Percentiles rank a stretch among this genome's conserved stretches.
Evolutionary conservation across 768 basidiomycete genomes (phyloP).

Genomic region (Russula foetens): DNA sequence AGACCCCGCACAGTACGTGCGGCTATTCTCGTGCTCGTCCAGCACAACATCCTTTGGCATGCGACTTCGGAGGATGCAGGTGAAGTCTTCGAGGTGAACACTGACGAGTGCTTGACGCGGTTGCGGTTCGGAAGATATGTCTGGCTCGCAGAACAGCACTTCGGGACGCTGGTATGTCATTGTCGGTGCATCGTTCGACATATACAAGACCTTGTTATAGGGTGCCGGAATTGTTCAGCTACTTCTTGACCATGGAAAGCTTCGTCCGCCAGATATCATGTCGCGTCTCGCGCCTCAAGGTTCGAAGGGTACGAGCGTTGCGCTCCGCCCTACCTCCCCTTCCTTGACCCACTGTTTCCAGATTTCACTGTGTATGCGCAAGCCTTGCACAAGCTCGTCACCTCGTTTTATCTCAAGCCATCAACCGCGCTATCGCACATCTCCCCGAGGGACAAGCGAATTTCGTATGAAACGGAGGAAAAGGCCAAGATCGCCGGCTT

Average conservation of each 20-base stretch:
- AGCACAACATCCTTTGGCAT: slow-evolving; percentile 91
- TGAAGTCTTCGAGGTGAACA: slow-evolving; percentile 74
- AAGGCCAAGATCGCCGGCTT: slow-evolving; percentile 65
- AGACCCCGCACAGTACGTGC: slow-evolving; percentile 63
- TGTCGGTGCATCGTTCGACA: neutral
- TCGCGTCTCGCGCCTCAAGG: slow-evolving; percentile 43
- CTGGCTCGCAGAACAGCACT: slow-evolving; percentile 60
- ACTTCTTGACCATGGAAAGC: slow-evolving; percentile 79
- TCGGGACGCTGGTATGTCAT: slow-evolving; percentile 60
- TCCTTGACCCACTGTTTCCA: slow-evolving; percentile 21
- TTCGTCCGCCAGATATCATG: slow-evolving; percentile 66
- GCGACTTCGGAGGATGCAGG: slow-evolving; percentile 61
- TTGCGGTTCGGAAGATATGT: slow-evolving; percentile 79
- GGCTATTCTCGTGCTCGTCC: slow-evolving; percentile 69
- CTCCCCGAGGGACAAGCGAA: slow-evolving; percentile 73
- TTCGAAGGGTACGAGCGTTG: slow-evolving; percentile 42
- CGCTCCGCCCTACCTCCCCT: neutral
- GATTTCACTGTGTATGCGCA: slow-evolving; percentile 44
- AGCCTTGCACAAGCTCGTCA: slow-evolving; percentile 62
- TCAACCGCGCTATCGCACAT: slow-evolving; percentile 70
- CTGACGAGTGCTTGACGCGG: slow-evolving; percentile 74
- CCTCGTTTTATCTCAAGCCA: slow-evolving; percentile 65
- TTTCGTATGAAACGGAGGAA: slow-evolving; percentile 75
- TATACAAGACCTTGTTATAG: slow-evolving; percentile 31
- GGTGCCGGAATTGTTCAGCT: slow-evolving; percentile 68